Percentiles rank a stretch among this genome's conserved stretches.
Evolutionary conservation across 2,329 filamentous ascomycete genomes (phyloP).

Genomic region (Chaetomiaceae sp.): DNA sequence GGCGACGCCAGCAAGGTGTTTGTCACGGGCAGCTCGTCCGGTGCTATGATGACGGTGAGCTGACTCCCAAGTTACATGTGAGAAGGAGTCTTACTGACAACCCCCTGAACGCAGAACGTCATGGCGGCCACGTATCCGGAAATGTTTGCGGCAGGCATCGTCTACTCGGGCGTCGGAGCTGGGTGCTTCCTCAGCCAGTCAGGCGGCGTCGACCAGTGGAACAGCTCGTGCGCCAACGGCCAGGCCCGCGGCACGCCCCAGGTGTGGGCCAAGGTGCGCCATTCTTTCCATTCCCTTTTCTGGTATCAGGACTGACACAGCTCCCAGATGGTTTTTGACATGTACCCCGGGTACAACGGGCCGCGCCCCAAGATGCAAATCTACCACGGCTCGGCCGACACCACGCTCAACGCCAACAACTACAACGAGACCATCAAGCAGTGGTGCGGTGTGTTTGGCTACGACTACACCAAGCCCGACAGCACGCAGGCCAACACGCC

Average conservation of each 20-base stretch:
- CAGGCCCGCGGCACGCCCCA: conserved; percentile 36
- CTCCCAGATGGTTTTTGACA: conserved; percentile 35
- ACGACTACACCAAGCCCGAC: conserved; percentile 26
- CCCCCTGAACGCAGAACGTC: conserved; percentile 34
- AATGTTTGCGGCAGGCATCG: conserved; percentile 42
- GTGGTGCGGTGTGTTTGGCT: conserved; percentile 49
- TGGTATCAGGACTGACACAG: conserved; percentile 19
- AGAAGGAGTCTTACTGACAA: background rate
- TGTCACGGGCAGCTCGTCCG: conserved; percentile 47
- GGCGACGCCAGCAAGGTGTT: conserved; percentile 50
- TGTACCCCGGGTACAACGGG: conserved; percentile 49
- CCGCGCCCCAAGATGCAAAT: conserved; percentile 52
- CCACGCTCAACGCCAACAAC: conserved; percentile 48
- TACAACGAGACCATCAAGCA: conserved; percentile 52
- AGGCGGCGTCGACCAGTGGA: conserved; percentile 41
- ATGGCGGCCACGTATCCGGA: conserved; percentile 45
- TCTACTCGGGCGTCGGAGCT: conserved; percentile 41
- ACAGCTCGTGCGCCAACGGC: conserved; percentile 47
- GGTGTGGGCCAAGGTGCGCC: conserved; percentile 40
- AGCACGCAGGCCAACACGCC: conserved; percentile 27
- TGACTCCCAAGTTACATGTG: no score
- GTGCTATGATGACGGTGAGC: conserved; percentile 47
- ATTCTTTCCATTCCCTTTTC: background rate
- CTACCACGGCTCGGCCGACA: conserved; percentile 52
- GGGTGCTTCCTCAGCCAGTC: conserved; percentile 41